A percentile compares a stretch with the other conserved stretches of the same genome.
Evolutionary conservation across 495 filamentous ascomycete species (phyloP).

Genomic region (Clavariopsis aquatica): DNA sequence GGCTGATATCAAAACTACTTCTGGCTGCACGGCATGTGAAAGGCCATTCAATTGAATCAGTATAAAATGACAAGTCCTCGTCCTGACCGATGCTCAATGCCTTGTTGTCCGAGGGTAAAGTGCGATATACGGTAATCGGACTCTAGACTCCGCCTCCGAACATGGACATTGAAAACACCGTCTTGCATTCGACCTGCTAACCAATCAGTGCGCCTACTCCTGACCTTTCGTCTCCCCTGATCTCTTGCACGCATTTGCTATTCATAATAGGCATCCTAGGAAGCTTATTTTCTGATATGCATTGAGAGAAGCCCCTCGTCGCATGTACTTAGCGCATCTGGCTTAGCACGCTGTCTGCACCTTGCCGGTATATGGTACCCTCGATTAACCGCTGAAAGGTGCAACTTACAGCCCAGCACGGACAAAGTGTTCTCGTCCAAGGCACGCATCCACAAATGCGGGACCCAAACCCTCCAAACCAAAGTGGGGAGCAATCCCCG

Average conservation of each 20-base stretch:
- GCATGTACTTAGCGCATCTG: neutral
- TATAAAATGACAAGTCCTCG: too few relatives aligned
- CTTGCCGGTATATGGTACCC: neutral
- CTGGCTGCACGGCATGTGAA: too few relatives aligned
- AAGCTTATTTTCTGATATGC: neutral
- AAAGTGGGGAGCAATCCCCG: slow-evolving; percentile 13
- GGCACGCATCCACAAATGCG: neutral
- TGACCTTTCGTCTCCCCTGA: too few relatives aligned
- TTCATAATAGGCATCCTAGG: neutral
- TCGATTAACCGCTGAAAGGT: neutral
- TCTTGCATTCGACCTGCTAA: too few relatives aligned
- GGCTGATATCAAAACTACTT: too few relatives aligned
- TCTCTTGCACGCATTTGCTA: too few relatives aligned
- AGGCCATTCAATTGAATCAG: too few relatives aligned
- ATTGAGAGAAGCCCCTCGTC: too few relatives aligned
- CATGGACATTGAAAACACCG: too few relatives aligned
- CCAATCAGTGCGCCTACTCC: too few relatives aligned
- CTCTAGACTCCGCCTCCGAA: neutral
- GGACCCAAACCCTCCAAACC: neutral
- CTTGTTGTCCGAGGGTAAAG: neutral
- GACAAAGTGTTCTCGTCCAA: slow-evolving; percentile 1
- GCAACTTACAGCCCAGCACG: neutral
- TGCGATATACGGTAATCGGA: neutral
- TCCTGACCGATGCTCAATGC: neutral
- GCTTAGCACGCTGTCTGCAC: neutral